phyloP scores from a whole-genome alignment of 768 basidiomycete genomes.

The Tulasnella sp. region DNA sequence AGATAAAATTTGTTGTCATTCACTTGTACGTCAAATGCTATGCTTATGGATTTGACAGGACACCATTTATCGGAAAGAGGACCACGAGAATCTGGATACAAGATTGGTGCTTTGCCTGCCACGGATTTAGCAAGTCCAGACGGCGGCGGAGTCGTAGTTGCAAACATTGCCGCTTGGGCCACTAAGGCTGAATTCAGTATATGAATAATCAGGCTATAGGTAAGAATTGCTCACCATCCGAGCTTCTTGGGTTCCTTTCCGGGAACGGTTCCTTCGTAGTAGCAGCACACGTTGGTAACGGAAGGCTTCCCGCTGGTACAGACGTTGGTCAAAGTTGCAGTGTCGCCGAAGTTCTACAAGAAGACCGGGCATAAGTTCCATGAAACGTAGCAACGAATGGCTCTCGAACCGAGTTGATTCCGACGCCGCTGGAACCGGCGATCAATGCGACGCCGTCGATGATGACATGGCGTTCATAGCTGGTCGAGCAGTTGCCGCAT shows the following conservation, averaged over 20 bases:
- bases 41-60: neutral
- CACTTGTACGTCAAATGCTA: conserved; percentile 2
- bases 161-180: neutral
- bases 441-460: neutral
- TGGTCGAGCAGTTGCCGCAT: conserved; percentile 26
- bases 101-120: neutral
- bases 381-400: neutral
- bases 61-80: neutral
- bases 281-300: neutral
- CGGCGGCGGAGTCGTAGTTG: neutral
- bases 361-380: neutral
- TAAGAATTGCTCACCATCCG: neutral
- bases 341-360: conserved; percentile 15
- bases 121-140: neutral
- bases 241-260: neutral
- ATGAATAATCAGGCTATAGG: neutral
- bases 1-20: neutral
- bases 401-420: neutral
- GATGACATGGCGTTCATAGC: neutral
- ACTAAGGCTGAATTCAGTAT: neutral
- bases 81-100: neutral
- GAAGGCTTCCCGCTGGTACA: conserved; percentile 9
- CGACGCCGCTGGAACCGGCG: neutral
- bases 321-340: conserved; percentile 1
- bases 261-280: neutral